Evolutionary conservation across 2,329 filamentous ascomycete genomes (phyloP).

Genomic region (Gremmenia infestans): DNA sequence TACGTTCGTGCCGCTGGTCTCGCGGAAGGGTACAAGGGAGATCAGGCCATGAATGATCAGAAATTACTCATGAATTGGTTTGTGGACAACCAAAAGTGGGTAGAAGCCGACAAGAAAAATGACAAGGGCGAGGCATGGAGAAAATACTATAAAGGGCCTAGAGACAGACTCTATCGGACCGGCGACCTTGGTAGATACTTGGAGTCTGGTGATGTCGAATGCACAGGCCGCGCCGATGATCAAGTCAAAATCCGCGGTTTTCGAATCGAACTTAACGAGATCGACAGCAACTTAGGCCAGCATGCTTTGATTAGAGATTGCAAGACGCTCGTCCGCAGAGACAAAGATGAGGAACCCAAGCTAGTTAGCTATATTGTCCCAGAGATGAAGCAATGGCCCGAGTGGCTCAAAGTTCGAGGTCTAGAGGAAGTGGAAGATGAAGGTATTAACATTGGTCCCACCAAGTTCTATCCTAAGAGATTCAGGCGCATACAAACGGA

Average conservation of each 20-base stretch:
- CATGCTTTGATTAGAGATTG: constrained; percentile 76
- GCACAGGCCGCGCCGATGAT: constrained; percentile 74
- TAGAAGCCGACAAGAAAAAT: constrained; percentile 47
- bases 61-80: constrained; percentile 34
- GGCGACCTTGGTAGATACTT: constrained; percentile 80
- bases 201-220: constrained; percentile 64
- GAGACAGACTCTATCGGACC: constrained; percentile 81
- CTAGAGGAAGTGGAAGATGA: constrained; percentile 38
- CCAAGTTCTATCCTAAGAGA: neutral
- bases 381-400: constrained; percentile 67
- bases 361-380: constrained; percentile 90
- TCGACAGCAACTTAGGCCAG: constrained; percentile 75
- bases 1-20: constrained; percentile 78
- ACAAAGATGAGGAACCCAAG: constrained; percentile 78
- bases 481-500: neutral
- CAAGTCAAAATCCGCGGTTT: constrained; percentile 97
- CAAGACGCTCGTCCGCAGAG: constrained; percentile 77
- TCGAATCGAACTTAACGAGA: constrained; percentile 90
- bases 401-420: constrained; percentile 48
- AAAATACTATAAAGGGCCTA: constrained; percentile 70
- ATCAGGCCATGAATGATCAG: constrained; percentile 17
- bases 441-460: constrained; percentile 25
- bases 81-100: constrained; percentile 31
- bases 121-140: constrained; percentile 72
- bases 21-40: constrained; percentile 66